These are phyloP conservation scores for Quercus engelmannii DNA, from an alignment of 306 rosid species.

Conservation along the genomic window DNA sequence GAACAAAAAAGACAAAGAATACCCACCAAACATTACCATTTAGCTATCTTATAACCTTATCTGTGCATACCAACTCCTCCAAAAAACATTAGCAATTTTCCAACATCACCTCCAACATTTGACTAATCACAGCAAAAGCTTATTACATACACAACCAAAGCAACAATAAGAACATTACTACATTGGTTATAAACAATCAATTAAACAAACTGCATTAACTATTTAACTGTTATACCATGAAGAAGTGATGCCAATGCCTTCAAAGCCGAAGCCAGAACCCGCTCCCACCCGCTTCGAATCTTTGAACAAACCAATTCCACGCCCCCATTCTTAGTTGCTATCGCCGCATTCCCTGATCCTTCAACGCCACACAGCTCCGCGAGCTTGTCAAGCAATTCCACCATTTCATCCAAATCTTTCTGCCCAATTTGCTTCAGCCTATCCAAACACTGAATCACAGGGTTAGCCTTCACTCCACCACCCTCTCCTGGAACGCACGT, in stretches of 20 bases:
- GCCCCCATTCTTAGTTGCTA: conserved; percentile 70
- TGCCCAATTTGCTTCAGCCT: conserved; percentile 30
- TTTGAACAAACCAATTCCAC: conserved; percentile 60
- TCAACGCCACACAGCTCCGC: conserved; percentile 35
- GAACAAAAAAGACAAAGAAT: background rate
- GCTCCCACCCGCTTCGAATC: conserved; percentile 21
- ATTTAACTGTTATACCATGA: conserved; percentile 39
- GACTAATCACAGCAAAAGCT: background rate
- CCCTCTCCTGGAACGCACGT: conserved; percentile 72
- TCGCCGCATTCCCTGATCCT: conserved; percentile 54
- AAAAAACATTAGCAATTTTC: background rate
- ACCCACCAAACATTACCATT: background rate
- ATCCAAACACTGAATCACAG: conserved; percentile 58
- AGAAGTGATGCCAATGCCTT: conserved; percentile 56
- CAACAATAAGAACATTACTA: background rate
- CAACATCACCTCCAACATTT: background rate
- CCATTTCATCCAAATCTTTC: conserved; percentile 27
- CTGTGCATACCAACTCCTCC: background rate
- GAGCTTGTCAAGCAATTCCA: conserved; percentile 36
- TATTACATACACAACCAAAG: background rate
- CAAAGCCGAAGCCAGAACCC: conserved; percentile 40
- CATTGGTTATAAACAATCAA: background rate
- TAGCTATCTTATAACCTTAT: background rate
- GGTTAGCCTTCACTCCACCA: conserved; percentile 43
- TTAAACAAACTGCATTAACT: background rate